Percentiles rank a stretch among this genome's conserved stretches.
phyloP scores from a whole-genome alignment of 2,329 filamentous ascomycete species.

The Teratosphaeria zuluensis region DNA sequence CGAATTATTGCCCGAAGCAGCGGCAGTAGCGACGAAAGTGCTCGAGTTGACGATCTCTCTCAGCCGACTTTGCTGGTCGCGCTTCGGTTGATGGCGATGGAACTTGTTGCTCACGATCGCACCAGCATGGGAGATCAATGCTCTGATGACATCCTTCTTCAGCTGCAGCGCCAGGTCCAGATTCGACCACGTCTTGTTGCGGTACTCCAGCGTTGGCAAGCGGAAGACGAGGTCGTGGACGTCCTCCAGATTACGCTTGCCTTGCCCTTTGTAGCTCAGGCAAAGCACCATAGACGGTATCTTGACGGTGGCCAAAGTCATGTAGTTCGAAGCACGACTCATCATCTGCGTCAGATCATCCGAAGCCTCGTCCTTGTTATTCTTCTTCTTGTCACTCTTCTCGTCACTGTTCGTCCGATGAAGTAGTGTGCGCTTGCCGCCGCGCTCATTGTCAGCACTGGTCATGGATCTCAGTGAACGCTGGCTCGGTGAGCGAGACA shows the following conservation, averaged over 20 bases:
- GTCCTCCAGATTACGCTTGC: constrained; percentile 90
- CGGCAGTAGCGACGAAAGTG: constrained; percentile 42
- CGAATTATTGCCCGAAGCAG: constrained; percentile 4
- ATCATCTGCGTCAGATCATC: constrained; percentile 98
- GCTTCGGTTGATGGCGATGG: constrained; percentile 73
- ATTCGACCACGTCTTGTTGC: constrained; percentile 99
- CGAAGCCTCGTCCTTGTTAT: constrained; percentile 43
- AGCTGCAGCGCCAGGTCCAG: constrained; percentile 84
- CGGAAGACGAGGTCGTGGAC: constrained; percentile 97
- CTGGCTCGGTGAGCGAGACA: constrained; percentile 23
- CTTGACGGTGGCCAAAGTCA: constrained; percentile 92
- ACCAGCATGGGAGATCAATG: constrained; percentile 87
- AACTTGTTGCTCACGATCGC: constrained; percentile 98
- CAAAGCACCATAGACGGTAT: constrained; percentile 93
- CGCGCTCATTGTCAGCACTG: constrained; percentile 15
- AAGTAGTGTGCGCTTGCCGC: constrained; percentile 26
- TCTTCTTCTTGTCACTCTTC: constrained; percentile 18
- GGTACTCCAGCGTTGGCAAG: constrained; percentile 85
- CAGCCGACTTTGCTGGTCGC: constrained; percentile 66
- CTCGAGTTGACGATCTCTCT: constrained; percentile 76
- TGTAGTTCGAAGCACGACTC: constrained; percentile 85
- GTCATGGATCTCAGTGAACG: constrained; percentile 20
- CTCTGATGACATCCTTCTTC: constrained; percentile 89
- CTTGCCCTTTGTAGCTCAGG: constrained; percentile 91
- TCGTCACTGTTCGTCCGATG: constrained; percentile 12